Base-by-base conservation (phyloP, 345 rosid genomes). In the Populus euphratica region DNA sequence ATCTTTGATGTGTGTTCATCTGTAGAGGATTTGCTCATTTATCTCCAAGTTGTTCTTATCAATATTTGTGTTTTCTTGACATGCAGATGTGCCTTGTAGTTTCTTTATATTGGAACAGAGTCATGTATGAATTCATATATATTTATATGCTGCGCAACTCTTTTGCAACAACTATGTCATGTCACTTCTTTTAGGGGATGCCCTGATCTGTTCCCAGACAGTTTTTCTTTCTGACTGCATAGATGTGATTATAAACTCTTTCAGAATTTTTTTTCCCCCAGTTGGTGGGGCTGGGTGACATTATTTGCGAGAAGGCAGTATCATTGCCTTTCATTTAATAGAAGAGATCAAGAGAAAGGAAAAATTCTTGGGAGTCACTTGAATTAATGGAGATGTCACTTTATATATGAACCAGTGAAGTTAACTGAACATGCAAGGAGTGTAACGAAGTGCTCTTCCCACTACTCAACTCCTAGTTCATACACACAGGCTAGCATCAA, bases 1-100 rank as follows among this genome's bases (percentile, higher is more conserved):
- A 68, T 25, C 29, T 38, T 72, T 70, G 61, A 38, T 65, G 25
- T 20, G 44, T 73, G 41, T 77, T 71, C 56, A 54, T 47, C 17
- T 8, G 29, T n/a, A 54, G 43, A 38, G 29, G 38, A 36, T 25
- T 23, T 20, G 49, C 50, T 69, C 13, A 33, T 61, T 70, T 36
- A 69, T 74, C 74, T 72, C 14, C 1, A 50, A n/a, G 14, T 5
- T 16, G 56, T 59, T 56, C 64, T 69, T 50, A 33, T 17, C 25
- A 66, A 66, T 43, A 6, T 63, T 41, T 52, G 13, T 9, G 23
- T 82, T 47, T 35, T n/a, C 61, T 54, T 78, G 44, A 31, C 68
- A 44, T 63, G 29, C 69, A 9, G 21, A 14, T 33, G 59, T 36
- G 47, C 44, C 56, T 35, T 64, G 11, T 52, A 38, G 5, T 20